phyloP scores from a whole-genome alignment of 768 basidiomycete species.

The Suillus weaverae region DNA sequence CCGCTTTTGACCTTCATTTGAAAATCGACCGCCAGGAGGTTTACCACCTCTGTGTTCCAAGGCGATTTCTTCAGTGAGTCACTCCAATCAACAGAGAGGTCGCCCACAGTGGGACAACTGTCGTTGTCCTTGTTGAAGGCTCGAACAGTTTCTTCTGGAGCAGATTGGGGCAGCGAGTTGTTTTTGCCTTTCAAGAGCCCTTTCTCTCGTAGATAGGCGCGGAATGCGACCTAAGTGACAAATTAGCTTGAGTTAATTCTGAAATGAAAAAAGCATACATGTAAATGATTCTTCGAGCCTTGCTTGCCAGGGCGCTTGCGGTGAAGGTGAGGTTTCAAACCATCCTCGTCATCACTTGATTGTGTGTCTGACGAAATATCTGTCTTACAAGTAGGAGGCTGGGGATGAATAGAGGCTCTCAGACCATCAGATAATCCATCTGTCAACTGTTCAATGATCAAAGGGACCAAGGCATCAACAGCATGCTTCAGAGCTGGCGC shows the following conservation, averaged over 20 bases:
- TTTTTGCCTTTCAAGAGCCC: not conserved
- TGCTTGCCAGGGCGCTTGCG: no score
- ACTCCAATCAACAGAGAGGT: not conserved
- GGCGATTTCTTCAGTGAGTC: not conserved
- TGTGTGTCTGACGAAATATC: not conserved
- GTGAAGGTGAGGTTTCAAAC: no score
- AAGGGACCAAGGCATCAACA: not conserved
- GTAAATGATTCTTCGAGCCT: no score
- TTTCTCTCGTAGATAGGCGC: not conserved
- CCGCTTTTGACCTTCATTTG: not conserved
- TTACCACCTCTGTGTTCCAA: not conserved
- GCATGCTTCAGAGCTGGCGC: not conserved
- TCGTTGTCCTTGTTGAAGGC: not conserved
- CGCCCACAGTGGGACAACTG: not conserved
- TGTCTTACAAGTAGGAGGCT: not conserved
- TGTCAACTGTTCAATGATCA: not conserved
- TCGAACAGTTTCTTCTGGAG: not conserved
- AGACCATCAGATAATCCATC: not conserved
- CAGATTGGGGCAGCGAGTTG: not conserved
- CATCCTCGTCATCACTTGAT: no score
- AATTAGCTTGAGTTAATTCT: no score
- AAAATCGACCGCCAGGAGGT: not conserved
- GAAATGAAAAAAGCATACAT: not conserved
- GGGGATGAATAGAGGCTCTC: not conserved
- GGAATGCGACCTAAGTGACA: not conserved